Evolutionary conservation across 768 basidiomycete genomes (phyloP), one percentile per base, ranked within the genome.

Genomic region (Trametes villosa): DNA sequence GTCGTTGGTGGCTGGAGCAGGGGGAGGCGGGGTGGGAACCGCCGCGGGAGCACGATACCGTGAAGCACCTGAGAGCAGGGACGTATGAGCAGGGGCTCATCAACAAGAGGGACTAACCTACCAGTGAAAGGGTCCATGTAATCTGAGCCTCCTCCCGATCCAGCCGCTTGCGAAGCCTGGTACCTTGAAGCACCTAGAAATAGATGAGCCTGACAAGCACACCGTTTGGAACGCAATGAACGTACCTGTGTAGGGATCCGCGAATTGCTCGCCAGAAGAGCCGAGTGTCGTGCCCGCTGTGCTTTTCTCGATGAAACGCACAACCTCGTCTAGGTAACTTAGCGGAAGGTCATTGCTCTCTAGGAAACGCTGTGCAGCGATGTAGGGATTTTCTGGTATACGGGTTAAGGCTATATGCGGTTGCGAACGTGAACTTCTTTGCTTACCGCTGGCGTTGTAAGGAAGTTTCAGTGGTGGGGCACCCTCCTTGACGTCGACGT

Each of bases 401-500:
- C 20, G 50, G 7, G 27, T n/a, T 33, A 18, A 40, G 49, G 13
- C 26, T 17, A 17, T n/a, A 9, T 40, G 17, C 11, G 29, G 24
- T 40, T 1, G 44, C 31, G 9, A 18, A 29, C 29, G 38, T 29
- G 33, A 26, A 17, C 22, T 26, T 22, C 30, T 40, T 38, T 71
- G n/a, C 83, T 57, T 63, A 92, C 95, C 96, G 45, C 86, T 83
- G 26, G 84, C 86, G 71, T 98, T 98, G 74, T 92, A 98, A 0
- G 96, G 96, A 22, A 99, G 81, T 70, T 98, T 98, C 64, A 98
- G 79, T 8, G 96, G 88, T 12, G 96, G 96, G 17, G 85, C 86
- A 2, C 95, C 96, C 60, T 97, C 96, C 69, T 93, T 83, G 27
- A 98, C 89, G 69, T 98, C 97, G 34, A 99, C 96, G 70, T 97